Conservation (phyloP, 1,139 yeast genomes). For the Diutina sp. region DNA sequence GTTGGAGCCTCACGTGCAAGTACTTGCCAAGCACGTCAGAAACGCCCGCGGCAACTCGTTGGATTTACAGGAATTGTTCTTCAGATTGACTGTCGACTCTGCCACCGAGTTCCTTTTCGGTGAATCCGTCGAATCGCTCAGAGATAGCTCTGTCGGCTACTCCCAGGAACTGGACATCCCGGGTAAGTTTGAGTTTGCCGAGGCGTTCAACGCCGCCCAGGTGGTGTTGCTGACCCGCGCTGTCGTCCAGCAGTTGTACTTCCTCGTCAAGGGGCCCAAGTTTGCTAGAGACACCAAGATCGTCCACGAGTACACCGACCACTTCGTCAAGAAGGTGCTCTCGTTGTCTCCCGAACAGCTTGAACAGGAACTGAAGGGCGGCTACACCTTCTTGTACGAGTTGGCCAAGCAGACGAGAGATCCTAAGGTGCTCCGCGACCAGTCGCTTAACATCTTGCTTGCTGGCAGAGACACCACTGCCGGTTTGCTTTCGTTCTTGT, state of each 20-base stretch:
- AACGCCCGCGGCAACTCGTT: constrained; percentile 11
- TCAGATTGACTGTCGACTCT: constrained; percentile 40
- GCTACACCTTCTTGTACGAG: constrained; percentile 17
- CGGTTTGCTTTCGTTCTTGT: constrained; percentile 14
- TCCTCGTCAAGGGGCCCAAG: constrained; percentile 14
- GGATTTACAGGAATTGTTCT: constrained; percentile 38
- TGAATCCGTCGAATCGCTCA: constrained; percentile 9
- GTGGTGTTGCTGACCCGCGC: constrained; percentile 16
- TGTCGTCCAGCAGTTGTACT: constrained; percentile 17
- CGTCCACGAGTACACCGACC: constrained; percentile 21
- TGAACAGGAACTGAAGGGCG: constrained; percentile 13
- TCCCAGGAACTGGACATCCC: constrained; percentile 7
- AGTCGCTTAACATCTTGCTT: constrained; percentile 17
- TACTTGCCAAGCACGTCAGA: not conserved
- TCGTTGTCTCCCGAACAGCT: constrained; percentile 12
- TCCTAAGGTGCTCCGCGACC: constrained; percentile 15
- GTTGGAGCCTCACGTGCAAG: constrained; percentile 1
- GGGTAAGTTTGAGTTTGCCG: constrained; percentile 14
- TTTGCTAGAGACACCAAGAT: constrained; percentile 15
- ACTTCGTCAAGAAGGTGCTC: constrained; percentile 19
- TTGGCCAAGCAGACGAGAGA: constrained; percentile 16
- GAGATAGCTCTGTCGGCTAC: constrained; percentile 16
- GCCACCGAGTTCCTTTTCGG: constrained; percentile 52
- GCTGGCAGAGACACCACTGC: constrained; percentile 24
- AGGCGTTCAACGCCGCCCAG: constrained; percentile 21